Base-by-base conservation (phyloP, 345 rosid genomes). In the Mangifera indica region DNA sequence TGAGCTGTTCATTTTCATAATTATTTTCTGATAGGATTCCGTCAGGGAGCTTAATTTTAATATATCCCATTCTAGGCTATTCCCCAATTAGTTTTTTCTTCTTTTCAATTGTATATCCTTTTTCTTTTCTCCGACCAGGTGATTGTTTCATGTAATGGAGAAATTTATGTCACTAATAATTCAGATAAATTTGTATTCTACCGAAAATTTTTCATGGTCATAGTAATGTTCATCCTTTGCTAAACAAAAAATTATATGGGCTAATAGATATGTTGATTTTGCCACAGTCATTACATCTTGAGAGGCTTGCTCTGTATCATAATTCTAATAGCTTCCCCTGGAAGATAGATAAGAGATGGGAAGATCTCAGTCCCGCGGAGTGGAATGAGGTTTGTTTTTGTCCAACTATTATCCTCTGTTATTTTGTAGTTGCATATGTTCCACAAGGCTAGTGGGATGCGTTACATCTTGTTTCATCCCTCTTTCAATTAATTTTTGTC, bases 281-380 rank as follows among this genome's bases (percentile, higher is more conserved):
- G 72, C 75, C 60, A 72, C 91, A 95, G 99, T 95, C 99, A 37
- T 82, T 95, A 80, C 93, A 92, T 61, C 93, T 95, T 69, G 91
- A 88, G 84, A 95, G 99, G 82, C 93, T 95, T 79, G 97, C 98
- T 42, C 68, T 92, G 74, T 95, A 95, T 83, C 99, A 95, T 78
- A 93, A 95, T 83, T 88, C 91, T 55, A 83, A 86, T 81, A 87
- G 86, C 78, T 76, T 79, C 74, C 98, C 90, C 26, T 95, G 98
- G 99, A 87, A 79, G 77, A 87, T 85, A 76, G 79, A 87, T 72
- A 92, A 88, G 85, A 83, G 84, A 72, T 95, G 99, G 99, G 98
- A 91, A 72, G 91, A 89, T 81, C 87, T 95, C 63, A 85, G 83
- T 83, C 96, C 98, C 14, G 81, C 78, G 70, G 97, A 92, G 73